Conservation (phyloP, 2,329 filamentous ascomycete genomes). For the Colletotrichum tropicicola region DNA sequence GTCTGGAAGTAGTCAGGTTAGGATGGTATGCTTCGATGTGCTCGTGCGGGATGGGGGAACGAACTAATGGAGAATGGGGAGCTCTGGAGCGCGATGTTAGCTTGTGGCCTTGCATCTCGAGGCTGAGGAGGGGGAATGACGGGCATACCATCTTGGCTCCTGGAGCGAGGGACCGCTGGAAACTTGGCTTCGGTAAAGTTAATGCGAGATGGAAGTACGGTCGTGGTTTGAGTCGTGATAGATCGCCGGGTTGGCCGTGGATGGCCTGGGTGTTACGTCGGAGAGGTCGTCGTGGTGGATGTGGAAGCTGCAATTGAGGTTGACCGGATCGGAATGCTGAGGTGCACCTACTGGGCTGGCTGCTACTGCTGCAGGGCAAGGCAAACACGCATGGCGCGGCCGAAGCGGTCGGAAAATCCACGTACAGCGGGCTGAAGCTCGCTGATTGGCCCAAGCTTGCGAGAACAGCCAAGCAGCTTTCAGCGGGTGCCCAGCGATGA, state of each 20-base stretch:
- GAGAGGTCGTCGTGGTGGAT: conserved; percentile 23
- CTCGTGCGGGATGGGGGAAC: conserved; percentile 37
- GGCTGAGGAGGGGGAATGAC: conserved; percentile 19
- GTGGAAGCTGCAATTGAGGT: conserved; percentile 32
- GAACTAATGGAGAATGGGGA: conserved; percentile 97
- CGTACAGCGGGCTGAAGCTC: conserved; percentile 21
- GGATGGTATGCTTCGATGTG: conserved; percentile 25
- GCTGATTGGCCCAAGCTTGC: conserved; percentile 33
- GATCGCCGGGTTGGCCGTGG: conserved; percentile 10
- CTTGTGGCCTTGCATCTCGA: conserved; percentile 37
- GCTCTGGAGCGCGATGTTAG: conserved; percentile 63
- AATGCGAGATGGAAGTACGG: neutral
- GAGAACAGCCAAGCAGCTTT: conserved; percentile 10
- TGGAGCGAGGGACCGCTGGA: conserved; percentile 20
- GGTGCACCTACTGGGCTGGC: conserved; percentile 28
- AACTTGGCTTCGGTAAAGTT: neutral
- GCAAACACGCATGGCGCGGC: conserved; percentile 55
- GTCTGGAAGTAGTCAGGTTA: conserved; percentile 52
- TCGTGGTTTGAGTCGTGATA: neutral
- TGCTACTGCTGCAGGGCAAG: conserved; percentile 33
- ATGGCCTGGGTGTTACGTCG: conserved; percentile 18
- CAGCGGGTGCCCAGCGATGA: conserved; percentile 13
- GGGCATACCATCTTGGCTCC: conserved; percentile 35
- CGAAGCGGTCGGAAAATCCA: conserved; percentile 33
- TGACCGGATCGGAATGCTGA: conserved; percentile 36